Evolutionary conservation across 2,329 filamentous ascomycete genomes (phyloP).

Genomic region (Hypoxylon sp.): DNA sequence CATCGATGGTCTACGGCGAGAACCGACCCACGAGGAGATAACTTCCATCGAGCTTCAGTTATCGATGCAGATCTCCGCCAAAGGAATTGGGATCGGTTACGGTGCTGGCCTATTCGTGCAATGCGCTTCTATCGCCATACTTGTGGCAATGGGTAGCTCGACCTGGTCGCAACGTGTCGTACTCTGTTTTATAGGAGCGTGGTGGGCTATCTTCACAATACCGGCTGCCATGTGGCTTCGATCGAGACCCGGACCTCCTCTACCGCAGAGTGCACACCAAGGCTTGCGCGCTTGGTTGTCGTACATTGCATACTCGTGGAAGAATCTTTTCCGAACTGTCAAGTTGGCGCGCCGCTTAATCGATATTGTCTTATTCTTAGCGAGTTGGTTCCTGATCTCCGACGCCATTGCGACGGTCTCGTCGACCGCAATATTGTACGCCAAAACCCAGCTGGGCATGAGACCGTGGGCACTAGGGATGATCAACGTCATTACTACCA

Average conservation of each 20-base stretch:
- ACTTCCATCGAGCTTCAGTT: slow-evolving; percentile 78
- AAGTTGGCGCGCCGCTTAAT: slow-evolving; percentile 77
- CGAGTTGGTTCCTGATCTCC: slow-evolving; percentile 93
- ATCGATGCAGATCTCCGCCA: slow-evolving; percentile 90
- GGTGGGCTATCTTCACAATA: slow-evolving; percentile 94
- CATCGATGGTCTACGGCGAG: slow-evolving; percentile 52
- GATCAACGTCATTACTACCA: slow-evolving; percentile 92
- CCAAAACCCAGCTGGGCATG: slow-evolving; percentile 94
- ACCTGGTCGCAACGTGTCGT: slow-evolving; percentile 89
- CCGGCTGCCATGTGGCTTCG: slow-evolving; percentile 89
- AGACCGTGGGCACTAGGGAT: slow-evolving; percentile 85
- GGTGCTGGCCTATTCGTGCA: slow-evolving; percentile 87
- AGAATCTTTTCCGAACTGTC: slow-evolving; percentile 82
- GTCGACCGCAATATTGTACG: slow-evolving; percentile 93
- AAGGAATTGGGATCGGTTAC: slow-evolving; percentile 94
- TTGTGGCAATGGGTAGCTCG: slow-evolving; percentile 78
- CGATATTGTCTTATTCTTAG: slow-evolving; percentile 82
- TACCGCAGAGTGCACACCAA: slow-evolving; percentile 61
- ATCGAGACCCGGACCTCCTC: slow-evolving; percentile 86
- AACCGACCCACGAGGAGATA: slow-evolving; percentile 60
- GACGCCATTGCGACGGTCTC: slow-evolving; percentile 96
- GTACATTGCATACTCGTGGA: slow-evolving; percentile 88
- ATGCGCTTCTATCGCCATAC: slow-evolving; percentile 80
- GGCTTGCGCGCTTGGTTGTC: slow-evolving; percentile 67
- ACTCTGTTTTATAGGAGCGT: slow-evolving; percentile 85